Conservation (phyloP, 1,284 basidiomycete genomes). For the Cystobasidium pallidum region DNA sequence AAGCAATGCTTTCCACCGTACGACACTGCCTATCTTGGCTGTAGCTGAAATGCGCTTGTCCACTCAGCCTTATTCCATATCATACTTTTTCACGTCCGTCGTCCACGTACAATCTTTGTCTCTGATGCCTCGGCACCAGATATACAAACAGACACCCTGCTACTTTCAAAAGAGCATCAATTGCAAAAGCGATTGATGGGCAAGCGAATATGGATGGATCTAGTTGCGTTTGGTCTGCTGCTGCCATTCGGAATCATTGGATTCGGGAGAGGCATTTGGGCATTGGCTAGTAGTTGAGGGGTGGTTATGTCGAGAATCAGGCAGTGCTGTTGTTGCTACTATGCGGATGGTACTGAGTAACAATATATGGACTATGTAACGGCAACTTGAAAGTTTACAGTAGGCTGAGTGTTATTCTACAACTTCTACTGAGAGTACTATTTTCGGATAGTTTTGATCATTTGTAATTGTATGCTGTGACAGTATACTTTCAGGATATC, state of each 20-base stretch:
- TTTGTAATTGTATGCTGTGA: not conserved
- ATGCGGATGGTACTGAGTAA: too few relatives aligned
- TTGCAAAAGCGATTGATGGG: constrained; percentile 68
- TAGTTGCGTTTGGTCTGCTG: constrained; percentile 68
- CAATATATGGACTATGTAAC: too few relatives aligned
- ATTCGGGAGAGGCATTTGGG: constrained; percentile 45
- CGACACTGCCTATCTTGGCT: not conserved
- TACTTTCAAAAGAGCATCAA: constrained; percentile 72
- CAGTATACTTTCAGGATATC: too few relatives aligned
- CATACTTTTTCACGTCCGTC: constrained; percentile 54
- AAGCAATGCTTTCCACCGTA: not conserved
- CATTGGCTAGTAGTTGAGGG: constrained; percentile 22
- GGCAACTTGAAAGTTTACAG: too few relatives aligned
- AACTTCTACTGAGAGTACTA: too few relatives aligned
- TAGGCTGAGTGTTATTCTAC: too few relatives aligned
- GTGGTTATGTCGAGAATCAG: not conserved
- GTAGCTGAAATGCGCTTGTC: not conserved
- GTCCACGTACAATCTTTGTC: constrained; percentile 52
- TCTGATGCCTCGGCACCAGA: constrained; percentile 41
- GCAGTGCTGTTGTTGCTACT: too few relatives aligned
- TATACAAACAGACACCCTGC: constrained; percentile 63
- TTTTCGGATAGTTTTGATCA: too few relatives aligned
- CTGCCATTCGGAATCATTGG: constrained; percentile 61
- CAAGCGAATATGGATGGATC: constrained; percentile 70
- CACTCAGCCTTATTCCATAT: constrained; percentile 52